Conservation (phyloP, 805 yeast genomes). For the Metschnikowia borealis region DNA sequence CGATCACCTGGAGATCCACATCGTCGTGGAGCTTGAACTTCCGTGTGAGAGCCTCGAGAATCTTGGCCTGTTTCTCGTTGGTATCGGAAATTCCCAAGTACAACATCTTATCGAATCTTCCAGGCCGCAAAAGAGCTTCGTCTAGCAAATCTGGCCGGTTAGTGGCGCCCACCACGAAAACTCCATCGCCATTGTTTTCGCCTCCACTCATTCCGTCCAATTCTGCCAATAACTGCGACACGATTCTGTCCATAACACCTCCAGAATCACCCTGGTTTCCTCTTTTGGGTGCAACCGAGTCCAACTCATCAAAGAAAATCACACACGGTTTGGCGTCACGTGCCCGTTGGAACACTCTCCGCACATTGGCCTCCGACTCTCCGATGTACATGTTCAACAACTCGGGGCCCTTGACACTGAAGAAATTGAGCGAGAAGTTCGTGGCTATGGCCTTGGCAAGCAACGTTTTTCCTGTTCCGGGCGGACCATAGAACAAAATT, state of each 20-base stretch:
- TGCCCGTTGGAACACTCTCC: slow-evolving; percentile 89
- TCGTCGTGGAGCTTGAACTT: slow-evolving; percentile 62
- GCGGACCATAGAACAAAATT: slow-evolving; percentile 93
- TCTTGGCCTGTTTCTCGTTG: slow-evolving; percentile 79
- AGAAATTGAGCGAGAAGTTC: slow-evolving; percentile 87
- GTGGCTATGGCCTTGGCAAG: slow-evolving; percentile 97
- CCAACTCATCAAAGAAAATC: slow-evolving; percentile 94
- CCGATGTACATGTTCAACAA: slow-evolving; percentile 96
- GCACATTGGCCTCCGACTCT: slow-evolving; percentile 95
- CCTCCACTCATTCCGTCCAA: slow-evolving; percentile 91
- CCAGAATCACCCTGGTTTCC: slow-evolving; percentile 99
- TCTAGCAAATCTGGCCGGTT: slow-evolving; percentile 94
- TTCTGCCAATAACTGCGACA: slow-evolving; percentile 90
- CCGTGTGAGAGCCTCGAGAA: slow-evolving; percentile 82
- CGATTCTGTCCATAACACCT: slow-evolving; percentile 98
- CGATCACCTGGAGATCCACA: slow-evolving; percentile 57
- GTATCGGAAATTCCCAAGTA: slow-evolving; percentile 92
- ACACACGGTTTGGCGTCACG: slow-evolving; percentile 98
- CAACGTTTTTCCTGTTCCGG: slow-evolving; percentile 96
- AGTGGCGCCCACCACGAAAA: slow-evolving; percentile 98
- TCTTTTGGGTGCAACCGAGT: slow-evolving; percentile 96
- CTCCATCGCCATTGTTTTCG: slow-evolving; percentile 60
- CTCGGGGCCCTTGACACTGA: slow-evolving; percentile 97
- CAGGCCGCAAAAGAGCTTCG: slow-evolving; percentile 90
- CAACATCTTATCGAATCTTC: slow-evolving; percentile 92